Conservation (phyloP, 2,329 filamentous ascomycete species). For the Fusarium newnesense region DNA sequence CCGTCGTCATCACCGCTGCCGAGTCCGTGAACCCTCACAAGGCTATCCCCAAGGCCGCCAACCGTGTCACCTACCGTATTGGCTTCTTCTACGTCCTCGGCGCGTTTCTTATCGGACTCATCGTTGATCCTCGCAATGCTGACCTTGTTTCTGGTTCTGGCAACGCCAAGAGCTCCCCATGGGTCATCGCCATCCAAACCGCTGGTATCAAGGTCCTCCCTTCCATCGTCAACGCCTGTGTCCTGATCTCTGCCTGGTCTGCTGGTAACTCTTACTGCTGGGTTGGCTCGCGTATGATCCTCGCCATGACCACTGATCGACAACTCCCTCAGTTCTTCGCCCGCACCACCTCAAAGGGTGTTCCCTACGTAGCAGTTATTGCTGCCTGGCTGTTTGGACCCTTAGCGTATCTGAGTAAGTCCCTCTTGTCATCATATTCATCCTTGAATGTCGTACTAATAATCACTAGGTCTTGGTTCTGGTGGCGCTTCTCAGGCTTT, state of each 20-base stretch:
- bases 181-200: slow-evolving; percentile 76
- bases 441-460: accelerated
- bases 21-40: slow-evolving; percentile 70
- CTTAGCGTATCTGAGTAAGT: slow-evolving; percentile 76
- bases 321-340: slow-evolving; percentile 73
- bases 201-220: slow-evolving; percentile 72
- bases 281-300: slow-evolving; percentile 72
- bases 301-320: slow-evolving; percentile 73
- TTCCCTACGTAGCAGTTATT: slow-evolving; percentile 66
- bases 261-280: slow-evolving; percentile 66
- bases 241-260: slow-evolving; percentile 73
- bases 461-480: slow-evolving; percentile 25
- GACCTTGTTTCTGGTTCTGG: slow-evolving; percentile 59
- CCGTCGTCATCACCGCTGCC: slow-evolving; percentile 65
- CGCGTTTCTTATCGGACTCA: slow-evolving; percentile 66
- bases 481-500: slow-evolving; percentile 71
- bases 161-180: slow-evolving; percentile 66
- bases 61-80: slow-evolving; percentile 68
- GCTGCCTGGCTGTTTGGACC: slow-evolving; percentile 69
- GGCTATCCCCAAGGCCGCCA: slow-evolving; percentile 71
- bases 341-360: slow-evolving; percentile 68
- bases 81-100: slow-evolving; percentile 69
- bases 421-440: accelerated
- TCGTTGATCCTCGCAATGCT: slow-evolving; percentile 71
- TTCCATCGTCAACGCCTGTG: slow-evolving; percentile 74